Evolutionary conservation across 768 basidiomycete genomes (phyloP), one percentile per base, ranked within the genome.

Genomic region (Termitomyces titanicus): DNA sequence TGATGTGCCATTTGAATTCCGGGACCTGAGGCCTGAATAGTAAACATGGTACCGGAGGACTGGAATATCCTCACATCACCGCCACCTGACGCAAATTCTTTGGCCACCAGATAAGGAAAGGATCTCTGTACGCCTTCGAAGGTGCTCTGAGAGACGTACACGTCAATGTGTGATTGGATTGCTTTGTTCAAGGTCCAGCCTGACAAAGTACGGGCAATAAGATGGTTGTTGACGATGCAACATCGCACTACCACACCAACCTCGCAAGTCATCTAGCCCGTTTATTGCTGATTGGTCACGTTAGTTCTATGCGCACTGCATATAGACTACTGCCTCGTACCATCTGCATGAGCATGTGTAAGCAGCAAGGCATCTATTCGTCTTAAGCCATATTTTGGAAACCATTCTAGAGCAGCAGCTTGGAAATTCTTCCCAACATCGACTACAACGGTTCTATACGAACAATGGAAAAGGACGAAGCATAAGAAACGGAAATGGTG

Each of bases 311-410:
- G 20, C 29, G 25, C n/a, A 31, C n/a, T 27, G 13, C 12, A 50
- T 3, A 53, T 17, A 51, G 25, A 13, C 44, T 20, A 18, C 27
- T 51, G 38, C 18, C 12, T 38, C 71, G 38, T 57, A 78, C 77
- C 89, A 70, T 92, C 91, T 35, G 91, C 89, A 71, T 95, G 94
- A 8, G 90, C 85, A 70, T 95, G 93, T 0, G 92, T 94, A 39
- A 96, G 82, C 15, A 97, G 73, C 10, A 96, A 61, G 34, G 74
- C 76, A 61, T 78, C 76, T 54, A 78, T 77, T 52, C 63, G 64
- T 54, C 92, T 76, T 40, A 96, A 71, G 3, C 83, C 84, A 66
- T 88, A 86, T 66, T 84, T 84, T 1, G 91, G 90, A 57, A 77
- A 78, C 74, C 74, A 77, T 56, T 78, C 74, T 45, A 76, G 25